phyloP scores from a whole-genome alignment of 805 yeast species.

The Ogataea nonfermentans region DNA sequence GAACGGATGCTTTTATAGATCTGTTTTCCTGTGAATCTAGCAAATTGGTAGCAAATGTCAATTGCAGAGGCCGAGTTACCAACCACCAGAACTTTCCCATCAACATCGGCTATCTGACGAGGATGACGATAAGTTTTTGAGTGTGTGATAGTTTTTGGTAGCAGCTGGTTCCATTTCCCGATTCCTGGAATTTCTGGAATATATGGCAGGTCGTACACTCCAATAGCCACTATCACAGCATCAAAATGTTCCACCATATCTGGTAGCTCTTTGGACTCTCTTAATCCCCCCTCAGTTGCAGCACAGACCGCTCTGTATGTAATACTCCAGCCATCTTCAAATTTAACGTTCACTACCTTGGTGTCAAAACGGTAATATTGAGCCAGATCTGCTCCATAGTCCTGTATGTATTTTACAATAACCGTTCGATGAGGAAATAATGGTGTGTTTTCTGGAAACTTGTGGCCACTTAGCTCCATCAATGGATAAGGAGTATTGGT shows the following conservation, averaged over 20 bases:
- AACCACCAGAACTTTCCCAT: slow-evolving; percentile 53
- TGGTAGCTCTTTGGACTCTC: slow-evolving; percentile 14
- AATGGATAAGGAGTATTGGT: slow-evolving; percentile 64
- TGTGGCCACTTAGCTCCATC: slow-evolving; percentile 62
- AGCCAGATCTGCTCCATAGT: slow-evolving; percentile 46
- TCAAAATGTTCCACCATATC: slow-evolving; percentile 47
- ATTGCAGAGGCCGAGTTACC: slow-evolving; percentile 77
- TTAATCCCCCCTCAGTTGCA: slow-evolving; percentile 34
- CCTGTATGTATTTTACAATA: slow-evolving; percentile 55
- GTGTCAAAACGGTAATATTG: slow-evolving; percentile 43
- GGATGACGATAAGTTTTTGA: slow-evolving; percentile 55
- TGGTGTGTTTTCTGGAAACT: slow-evolving; percentile 46
- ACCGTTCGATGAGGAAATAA: slow-evolving; percentile 56
- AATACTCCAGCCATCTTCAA: slow-evolving; percentile 44
- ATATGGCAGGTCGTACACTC: slow-evolving; percentile 59
- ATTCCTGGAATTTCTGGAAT: slow-evolving; percentile 58
- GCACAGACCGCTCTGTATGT: slow-evolving; percentile 33
- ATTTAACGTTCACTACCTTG: slow-evolving; percentile 43
- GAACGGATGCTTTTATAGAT: slow-evolving; percentile 53
- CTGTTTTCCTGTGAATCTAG: slow-evolving; percentile 38
- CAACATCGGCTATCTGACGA: slow-evolving; percentile 37
- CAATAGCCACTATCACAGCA: slow-evolving; percentile 62
- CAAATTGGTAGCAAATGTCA: slow-evolving; percentile 65
- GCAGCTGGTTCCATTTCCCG: slow-evolving; percentile 40
- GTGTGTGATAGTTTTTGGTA: slow-evolving; percentile 52